Conservation (phyloP, 2,329 filamentous ascomycete genomes). For the Samsoniella hepiali region DNA sequence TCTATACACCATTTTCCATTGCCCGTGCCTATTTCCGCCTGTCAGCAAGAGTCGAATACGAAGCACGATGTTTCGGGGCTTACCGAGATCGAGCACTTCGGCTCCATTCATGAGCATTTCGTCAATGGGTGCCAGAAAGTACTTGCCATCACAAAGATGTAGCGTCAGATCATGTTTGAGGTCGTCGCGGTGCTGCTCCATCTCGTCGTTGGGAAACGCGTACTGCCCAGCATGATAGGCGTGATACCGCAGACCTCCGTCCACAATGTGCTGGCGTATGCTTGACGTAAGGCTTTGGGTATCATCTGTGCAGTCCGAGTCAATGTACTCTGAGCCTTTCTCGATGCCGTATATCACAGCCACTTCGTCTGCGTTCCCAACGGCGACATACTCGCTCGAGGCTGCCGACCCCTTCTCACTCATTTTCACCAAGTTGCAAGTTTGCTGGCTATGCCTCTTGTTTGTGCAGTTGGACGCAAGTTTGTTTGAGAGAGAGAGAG, state of each 20-base stretch:
- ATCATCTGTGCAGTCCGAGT: conserved; percentile 29
- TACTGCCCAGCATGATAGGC: conserved; percentile 42
- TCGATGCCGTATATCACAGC: conserved; percentile 33
- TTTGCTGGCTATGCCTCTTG: background rate
- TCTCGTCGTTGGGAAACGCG: conserved; percentile 42
- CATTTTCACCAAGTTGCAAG: background rate
- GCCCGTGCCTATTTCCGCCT: conserved; percentile 40
- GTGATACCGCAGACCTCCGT: conserved; percentile 40
- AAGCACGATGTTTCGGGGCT: conserved; percentile 15
- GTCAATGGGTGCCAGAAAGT: conserved; percentile 45
- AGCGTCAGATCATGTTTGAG: conserved; percentile 40
- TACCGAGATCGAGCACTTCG: conserved; percentile 47
- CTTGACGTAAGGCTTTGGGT: conserved; percentile 42
- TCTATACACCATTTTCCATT: conserved; percentile 52
- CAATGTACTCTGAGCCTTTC: conserved; percentile 27
- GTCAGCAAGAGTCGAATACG: conserved; percentile 21
- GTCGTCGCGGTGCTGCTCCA: conserved; percentile 41
- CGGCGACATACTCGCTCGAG: conserved; percentile 24
- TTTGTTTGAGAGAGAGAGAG: too few species aligned
- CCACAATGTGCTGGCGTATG: conserved; percentile 42
- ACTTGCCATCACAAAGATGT: conserved; percentile 37
- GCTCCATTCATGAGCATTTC: conserved; percentile 34
- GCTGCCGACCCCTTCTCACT: background rate
- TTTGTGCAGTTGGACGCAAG: background rate
- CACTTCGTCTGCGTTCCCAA: conserved; percentile 31